These are phyloP conservation scores for Candida lessepsii DNA, from an alignment of 805 yeast genomes.

Conservation along the genomic window DNA sequence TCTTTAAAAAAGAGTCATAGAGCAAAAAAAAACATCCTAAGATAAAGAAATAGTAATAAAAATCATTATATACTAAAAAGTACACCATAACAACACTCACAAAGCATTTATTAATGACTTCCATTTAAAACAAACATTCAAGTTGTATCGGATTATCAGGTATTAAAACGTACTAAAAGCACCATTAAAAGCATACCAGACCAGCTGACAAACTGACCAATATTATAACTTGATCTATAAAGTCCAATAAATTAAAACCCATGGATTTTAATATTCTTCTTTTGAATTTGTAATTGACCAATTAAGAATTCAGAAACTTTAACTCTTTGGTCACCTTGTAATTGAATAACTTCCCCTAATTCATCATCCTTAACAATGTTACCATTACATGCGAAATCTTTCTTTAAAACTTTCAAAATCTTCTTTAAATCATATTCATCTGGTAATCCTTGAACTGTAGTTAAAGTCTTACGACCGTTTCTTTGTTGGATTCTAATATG, in stretches of 20 bases:
- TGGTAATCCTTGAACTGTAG: slow-evolving; percentile 98
- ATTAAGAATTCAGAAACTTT: slow-evolving; percentile 92
- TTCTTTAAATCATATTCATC: slow-evolving; percentile 92
- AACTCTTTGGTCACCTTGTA: slow-evolving; percentile 98
- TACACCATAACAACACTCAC: neutral
- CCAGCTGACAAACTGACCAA: slow-evolving; percentile 6
- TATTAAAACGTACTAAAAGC: neutral
- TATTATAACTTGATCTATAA: neutral
- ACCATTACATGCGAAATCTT: slow-evolving; percentile 98
- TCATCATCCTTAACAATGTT: slow-evolving; percentile 95
- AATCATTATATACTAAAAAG: neutral
- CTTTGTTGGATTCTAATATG: slow-evolving; percentile 99
- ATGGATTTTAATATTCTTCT: slow-evolving; percentile 96
- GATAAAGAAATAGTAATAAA: too few species aligned
- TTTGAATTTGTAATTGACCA: slow-evolving; percentile 81
- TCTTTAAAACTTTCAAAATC: slow-evolving; percentile 88
- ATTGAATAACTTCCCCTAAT: slow-evolving; percentile 93
- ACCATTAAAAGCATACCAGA: neutral
- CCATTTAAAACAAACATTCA: slow-evolving; percentile 4
- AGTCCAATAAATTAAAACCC: slow-evolving; percentile 64
- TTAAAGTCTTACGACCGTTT: slow-evolving; percentile 97
- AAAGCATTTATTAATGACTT: neutral
- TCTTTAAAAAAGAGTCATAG: too few species aligned
- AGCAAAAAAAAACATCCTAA: too few species aligned
- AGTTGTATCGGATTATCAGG: neutral